Base-by-base conservation (phyloP, 768 basidiomycete genomes). In the Cubamyces lactineus region DNA sequence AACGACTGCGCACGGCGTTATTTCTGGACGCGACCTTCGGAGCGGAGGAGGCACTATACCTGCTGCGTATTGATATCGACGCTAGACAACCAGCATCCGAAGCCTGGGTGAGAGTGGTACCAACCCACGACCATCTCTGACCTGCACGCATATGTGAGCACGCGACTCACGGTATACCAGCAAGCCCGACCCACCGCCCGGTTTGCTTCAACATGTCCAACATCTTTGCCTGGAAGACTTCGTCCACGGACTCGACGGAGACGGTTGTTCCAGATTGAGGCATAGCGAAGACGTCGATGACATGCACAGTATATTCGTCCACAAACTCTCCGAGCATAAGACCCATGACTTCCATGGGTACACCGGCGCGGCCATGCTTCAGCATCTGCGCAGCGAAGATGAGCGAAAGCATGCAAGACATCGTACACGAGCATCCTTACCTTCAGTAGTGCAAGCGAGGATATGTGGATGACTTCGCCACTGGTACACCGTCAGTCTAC, bases 31-130 rank as follows among this genome's bases (percentile, higher is more conserved):
- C 15, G n/a, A 47, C 52, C 52, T 50, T 51, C 19, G 21, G 43
- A 48, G 41, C 21, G 41, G 23, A 43, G 42, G 48, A 50, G 61
- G 61, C 11, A 52, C 52, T 39, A 57, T 38, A 90, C 96, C 80
- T 98, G 97, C 71, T 99, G 97, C 4, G 97, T 99, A 77, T 98
- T 97, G 72, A 98, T 95, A 78, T 99, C 97, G 21, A 98, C 96
- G 69, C 94, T 95, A 48, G 96, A 98, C 42, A 99, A 80, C 97
- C 97, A 99, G 75, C 97, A 99, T 5, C 97, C 97, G 76, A 98
- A 99, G 40, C 97, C 97, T 57, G 97, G 97, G 80, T 99, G 97
- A 41, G 97, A 98, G 77, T 99, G 97, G 72, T 99, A 99, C 97
- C 97, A 99, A 3, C 97, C 97, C 1, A 99, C 97, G 5, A 98